phyloP scores from a whole-genome alignment of 108 stramenopile genomes.

The Schizochytrium sp. region DNA sequence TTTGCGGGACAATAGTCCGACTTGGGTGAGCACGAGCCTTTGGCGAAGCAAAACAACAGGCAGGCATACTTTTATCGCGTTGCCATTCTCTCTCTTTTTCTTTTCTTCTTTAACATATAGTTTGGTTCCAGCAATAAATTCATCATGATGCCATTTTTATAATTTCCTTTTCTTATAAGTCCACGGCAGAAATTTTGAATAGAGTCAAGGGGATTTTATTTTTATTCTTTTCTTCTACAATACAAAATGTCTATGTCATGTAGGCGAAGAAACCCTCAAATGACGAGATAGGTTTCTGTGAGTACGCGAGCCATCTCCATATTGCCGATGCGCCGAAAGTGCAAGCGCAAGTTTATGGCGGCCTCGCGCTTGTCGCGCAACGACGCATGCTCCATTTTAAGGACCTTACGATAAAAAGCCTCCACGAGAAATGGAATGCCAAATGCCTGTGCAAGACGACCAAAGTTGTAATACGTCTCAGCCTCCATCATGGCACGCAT shows the following conservation, averaged over 20 bases:
- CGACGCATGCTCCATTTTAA: not conserved
- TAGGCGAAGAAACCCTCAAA: not conserved
- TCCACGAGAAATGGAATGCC: conserved; percentile 2
- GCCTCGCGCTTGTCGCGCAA: not conserved
- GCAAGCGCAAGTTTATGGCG: not conserved
- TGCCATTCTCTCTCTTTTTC: too few relatives aligned
- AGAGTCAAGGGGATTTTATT: too few relatives aligned
- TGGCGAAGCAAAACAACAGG: not conserved
- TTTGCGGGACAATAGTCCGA: not conserved
- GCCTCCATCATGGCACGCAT: not conserved
- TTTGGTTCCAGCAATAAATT: too few relatives aligned
- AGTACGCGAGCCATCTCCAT: not conserved
- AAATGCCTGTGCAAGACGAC: not conserved
- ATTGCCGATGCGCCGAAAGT: not conserved
- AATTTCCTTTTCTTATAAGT: too few relatives aligned
- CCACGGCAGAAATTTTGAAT: too few relatives aligned
- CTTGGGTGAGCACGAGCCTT: not conserved
- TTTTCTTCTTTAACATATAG: too few relatives aligned
- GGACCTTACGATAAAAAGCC: not conserved
- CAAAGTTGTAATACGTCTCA: not conserved
- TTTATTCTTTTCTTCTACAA: too few relatives aligned
- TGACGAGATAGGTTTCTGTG: not conserved
- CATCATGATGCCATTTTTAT: too few relatives aligned
- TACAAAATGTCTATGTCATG: too few relatives aligned
- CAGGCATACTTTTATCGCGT: not conserved